A percentile compares a stretch with the other conserved stretches of the same genome.
Conservation (phyloP, 2,329 filamentous ascomycete genomes). For the Colletotrichum melonis region DNA sequence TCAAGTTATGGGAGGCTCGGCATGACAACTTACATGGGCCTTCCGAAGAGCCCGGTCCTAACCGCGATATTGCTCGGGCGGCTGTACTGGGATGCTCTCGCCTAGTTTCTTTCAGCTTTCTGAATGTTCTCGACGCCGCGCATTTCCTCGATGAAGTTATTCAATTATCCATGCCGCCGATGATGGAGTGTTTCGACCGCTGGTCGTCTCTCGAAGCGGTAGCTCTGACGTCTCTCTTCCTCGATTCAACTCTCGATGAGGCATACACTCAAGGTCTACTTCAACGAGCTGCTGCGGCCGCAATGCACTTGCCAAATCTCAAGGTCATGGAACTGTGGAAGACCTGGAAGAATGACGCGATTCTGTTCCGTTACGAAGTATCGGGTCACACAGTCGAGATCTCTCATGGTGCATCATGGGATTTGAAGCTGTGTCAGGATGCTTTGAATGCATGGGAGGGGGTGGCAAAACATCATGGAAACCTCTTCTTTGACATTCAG, state of each 20-base stretch:
- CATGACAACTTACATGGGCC: neutral
- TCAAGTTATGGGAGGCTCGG: neutral
- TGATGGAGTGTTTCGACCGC: neutral
- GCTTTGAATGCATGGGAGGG: neutral
- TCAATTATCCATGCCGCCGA: neutral
- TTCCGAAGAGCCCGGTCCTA: too few species aligned
- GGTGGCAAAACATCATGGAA: neutral
- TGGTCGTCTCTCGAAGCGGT: neutral
- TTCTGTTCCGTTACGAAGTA: neutral
- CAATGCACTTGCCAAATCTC: neutral
- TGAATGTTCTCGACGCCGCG: neutral
- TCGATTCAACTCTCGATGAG: neutral
- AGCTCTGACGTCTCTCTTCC: neutral
- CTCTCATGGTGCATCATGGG: neutral
- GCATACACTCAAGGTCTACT: neutral
- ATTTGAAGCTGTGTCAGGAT: neutral
- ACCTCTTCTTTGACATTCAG: neutral
- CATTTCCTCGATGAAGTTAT: conserved; percentile 1
- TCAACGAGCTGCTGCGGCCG: neutral
- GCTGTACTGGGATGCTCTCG: neutral
- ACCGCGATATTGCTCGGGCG: neutral
- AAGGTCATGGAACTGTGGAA: neutral
- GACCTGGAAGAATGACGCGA: neutral
- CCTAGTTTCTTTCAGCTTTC: neutral
- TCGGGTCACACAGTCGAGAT: neutral